These are phyloP conservation scores for Castanea sativa DNA, from an alignment of 306 rosid species.

Conservation along the genomic window DNA sequence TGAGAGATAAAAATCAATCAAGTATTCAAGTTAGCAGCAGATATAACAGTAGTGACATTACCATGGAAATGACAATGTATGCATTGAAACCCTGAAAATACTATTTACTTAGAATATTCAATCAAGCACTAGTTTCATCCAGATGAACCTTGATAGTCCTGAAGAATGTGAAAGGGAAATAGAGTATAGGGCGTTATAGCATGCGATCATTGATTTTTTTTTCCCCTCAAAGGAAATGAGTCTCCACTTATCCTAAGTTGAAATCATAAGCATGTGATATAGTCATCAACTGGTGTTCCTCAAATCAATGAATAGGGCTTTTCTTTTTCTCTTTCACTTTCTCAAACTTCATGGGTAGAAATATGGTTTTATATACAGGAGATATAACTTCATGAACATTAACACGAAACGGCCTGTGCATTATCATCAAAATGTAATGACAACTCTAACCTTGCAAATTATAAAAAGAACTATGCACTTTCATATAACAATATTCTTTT, in stretches of 20 bases:
- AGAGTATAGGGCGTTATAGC: background rate
- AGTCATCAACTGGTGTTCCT: background rate
- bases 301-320: background rate
- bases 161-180: background rate
- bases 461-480: too few species aligned
- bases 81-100: background rate
- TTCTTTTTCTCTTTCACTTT: background rate
- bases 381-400: background rate
- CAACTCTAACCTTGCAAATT: too few species aligned
- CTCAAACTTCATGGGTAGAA: background rate
- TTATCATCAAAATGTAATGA: background rate
- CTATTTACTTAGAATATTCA: background rate
- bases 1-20: slow-evolving; percentile 21
- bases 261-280: background rate
- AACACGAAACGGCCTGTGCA: background rate
- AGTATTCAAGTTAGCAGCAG: background rate
- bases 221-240: background rate
- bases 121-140: background rate
- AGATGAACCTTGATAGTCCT: background rate
- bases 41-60: background rate
- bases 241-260: background rate
- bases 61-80: background rate
- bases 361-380: background rate
- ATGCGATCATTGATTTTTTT: background rate
- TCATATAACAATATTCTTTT: background rate